phyloP scores from a whole-genome alignment of 148 eudicot species.

The Rhododendron vialii region DNA sequence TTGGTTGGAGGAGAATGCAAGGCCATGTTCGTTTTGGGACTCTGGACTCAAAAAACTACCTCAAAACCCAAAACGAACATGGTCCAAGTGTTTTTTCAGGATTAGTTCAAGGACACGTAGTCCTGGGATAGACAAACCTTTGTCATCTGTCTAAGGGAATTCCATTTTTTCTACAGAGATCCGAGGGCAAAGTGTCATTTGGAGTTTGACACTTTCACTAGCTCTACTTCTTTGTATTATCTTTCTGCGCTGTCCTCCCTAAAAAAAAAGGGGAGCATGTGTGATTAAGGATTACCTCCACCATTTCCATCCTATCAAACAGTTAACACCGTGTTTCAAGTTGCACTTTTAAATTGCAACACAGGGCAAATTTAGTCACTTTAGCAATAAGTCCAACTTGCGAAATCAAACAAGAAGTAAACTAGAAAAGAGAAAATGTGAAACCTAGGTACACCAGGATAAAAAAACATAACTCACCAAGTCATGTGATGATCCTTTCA shows the following conservation, averaged over 20 bases:
- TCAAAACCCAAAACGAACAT: too few species aligned
- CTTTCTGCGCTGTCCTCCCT: neutral
- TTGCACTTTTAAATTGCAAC: neutral
- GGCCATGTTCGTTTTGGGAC: too few species aligned
- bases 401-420: neutral
- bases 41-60: too few species aligned
- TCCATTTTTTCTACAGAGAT: neutral
- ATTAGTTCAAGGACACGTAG: neutral
- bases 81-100: neutral
- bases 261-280: neutral
- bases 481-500: conserved; percentile 85
- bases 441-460: neutral
- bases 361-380: neutral
- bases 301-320: neutral
- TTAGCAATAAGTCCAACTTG: neutral
- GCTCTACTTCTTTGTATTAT: neutral
- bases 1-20: neutral
- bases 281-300: neutral
- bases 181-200: neutral
- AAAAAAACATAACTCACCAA: conserved; percentile 50
- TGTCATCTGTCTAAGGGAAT: neutral
- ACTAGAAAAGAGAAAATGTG: neutral
- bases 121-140: neutral
- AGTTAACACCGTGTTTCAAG: neutral
- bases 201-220: neutral